Evolutionary conservation across 2,329 filamentous ascomycete genomes (phyloP).

Genomic region (Dactylellina leptospora): DNA sequence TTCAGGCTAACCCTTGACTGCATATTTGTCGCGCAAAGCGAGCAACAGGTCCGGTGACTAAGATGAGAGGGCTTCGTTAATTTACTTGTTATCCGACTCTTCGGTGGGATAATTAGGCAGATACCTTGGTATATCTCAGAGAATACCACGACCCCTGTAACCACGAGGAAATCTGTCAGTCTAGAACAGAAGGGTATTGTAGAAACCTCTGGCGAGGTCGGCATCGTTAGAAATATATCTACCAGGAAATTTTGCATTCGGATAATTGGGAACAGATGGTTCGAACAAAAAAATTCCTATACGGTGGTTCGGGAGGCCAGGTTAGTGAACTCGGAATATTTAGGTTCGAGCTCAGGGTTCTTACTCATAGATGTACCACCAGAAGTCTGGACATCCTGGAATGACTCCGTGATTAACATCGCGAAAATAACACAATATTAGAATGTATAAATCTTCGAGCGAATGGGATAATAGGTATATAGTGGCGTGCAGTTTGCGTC

Average conservation of each 20-base stretch:
- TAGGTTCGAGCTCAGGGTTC: conserved; percentile 65
- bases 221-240: no score
- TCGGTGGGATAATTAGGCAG: no score
- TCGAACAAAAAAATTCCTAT: conserved; percentile 89
- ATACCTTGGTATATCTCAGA: conserved; percentile 96
- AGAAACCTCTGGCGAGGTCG: no score
- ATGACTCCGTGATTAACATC: conserved; percentile 70
- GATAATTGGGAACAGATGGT: conserved; percentile 82
- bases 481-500: no score
- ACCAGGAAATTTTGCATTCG: conserved; percentile 72
- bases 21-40: conserved; percentile 86
- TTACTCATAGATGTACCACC: conserved; percentile 65
- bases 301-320: no score
- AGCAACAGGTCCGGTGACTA: conserved; percentile 87
- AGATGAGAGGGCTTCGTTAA: no score
- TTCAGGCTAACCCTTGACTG: conserved; percentile 36
- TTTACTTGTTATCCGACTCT: no score
- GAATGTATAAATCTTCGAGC: no score
- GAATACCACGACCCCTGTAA: conserved; percentile 74
- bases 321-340: background rate
- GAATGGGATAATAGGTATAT: no score
- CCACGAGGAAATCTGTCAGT: background rate
- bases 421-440: no score
- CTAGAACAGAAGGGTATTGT: no score
- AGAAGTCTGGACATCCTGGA: conserved; percentile 69